Conservation (phyloP, 192 early-diverging fungal species). For the Dispira simplex region DNA sequence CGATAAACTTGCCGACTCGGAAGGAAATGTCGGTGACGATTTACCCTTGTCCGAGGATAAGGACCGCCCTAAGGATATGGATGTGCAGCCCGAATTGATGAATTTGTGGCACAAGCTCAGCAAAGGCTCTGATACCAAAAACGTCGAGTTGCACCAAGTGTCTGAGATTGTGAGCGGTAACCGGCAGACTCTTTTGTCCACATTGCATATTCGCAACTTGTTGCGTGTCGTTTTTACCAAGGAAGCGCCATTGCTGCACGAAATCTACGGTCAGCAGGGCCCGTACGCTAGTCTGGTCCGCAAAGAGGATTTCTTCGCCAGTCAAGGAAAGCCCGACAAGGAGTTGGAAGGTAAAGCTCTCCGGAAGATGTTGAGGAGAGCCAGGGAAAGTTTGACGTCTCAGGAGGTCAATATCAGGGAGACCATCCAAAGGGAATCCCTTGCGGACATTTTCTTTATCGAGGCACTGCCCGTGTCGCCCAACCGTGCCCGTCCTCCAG, state of each 20-base stretch:
- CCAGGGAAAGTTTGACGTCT: no score
- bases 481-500: slow-evolving; percentile 84
- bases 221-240: slow-evolving; percentile 60
- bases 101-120: not conserved
- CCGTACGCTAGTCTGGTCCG: slow-evolving; percentile 22
- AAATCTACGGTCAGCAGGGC: slow-evolving; percentile 66
- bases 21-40: not conserved
- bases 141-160: no score
- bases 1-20: not conserved
- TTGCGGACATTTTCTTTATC: slow-evolving; percentile 85
- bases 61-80: not conserved
- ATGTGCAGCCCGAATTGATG: not conserved
- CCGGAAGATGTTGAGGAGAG: no score
- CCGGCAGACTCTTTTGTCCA: slow-evolving; percentile 15
- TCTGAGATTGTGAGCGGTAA: not conserved
- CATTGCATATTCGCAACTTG: slow-evolving; percentile 60
- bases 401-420: not conserved
- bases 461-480: slow-evolving; percentile 85
- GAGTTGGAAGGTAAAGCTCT: no score
- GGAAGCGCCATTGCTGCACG: slow-evolving; percentile 55
- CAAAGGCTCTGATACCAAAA: no score
- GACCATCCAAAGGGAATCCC: slow-evolving; percentile 24
- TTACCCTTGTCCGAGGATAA: not conserved
- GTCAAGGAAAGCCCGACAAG: no score
- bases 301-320: not conserved